phyloP scores from a whole-genome alignment of 2,329 filamentous ascomycete species.

The Decorospora gaudefroyi region DNA sequence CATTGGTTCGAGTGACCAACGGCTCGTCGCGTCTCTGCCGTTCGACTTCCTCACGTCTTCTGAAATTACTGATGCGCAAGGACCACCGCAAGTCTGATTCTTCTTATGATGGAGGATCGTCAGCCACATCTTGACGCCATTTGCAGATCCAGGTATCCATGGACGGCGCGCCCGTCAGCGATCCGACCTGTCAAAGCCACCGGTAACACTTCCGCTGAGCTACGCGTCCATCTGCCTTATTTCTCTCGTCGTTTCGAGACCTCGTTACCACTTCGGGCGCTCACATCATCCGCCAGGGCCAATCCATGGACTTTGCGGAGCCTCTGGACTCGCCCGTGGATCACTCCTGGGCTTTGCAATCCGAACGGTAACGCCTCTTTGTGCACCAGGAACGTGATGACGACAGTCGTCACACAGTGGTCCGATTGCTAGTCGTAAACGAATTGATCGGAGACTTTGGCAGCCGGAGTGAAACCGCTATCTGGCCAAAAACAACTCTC shows the following conservation, averaged over 20 bases:
- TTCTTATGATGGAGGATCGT: slow-evolving; percentile 4
- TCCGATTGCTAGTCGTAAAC: too few relatives aligned
- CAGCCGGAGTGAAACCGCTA: background rate
- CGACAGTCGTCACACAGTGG: too few relatives aligned
- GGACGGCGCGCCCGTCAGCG: background rate
- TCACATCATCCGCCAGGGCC: slow-evolving; percentile 3
- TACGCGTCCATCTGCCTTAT: background rate
- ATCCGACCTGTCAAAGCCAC: background rate
- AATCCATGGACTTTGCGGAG: background rate
- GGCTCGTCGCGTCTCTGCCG: background rate
- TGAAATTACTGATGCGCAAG: slow-evolving; percentile 5
- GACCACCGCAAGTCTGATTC: slow-evolving; percentile 2
- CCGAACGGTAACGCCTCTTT: background rate
- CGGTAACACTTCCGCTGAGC: background rate
- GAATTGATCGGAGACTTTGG: background rate
- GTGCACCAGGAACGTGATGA: too few relatives aligned
- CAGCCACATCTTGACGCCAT: slow-evolving; percentile 6
- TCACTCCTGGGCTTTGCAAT: background rate
- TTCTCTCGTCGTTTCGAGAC: background rate
- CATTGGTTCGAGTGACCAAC: background rate
- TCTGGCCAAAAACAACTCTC: background rate
- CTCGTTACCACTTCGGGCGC: background rate
- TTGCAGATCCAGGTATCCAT: slow-evolving; percentile 6
- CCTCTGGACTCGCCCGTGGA: background rate
- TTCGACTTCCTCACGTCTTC: background rate